A percentile compares a stretch with the other conserved stretches of the same genome.
Evolutionary conservation across 208 protist species (phyloP).

Genomic region (Novymonas esmeraldas): DNA sequence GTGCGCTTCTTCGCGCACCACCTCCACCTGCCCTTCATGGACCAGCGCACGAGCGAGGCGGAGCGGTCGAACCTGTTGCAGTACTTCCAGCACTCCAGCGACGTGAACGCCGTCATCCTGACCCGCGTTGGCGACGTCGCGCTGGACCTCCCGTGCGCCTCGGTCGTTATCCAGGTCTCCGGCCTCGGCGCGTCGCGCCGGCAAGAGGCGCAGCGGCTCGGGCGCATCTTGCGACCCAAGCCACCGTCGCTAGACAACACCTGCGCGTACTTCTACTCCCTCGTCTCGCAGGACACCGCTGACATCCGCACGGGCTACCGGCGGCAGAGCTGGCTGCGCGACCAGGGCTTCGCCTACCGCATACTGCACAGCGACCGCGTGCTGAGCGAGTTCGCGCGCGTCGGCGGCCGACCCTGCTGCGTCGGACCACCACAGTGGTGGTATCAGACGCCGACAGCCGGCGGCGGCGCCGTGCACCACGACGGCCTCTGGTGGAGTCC

Average conservation of each 20-base stretch:
- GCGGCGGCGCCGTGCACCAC: conserved; percentile 7
- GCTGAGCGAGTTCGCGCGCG: conserved; percentile 42
- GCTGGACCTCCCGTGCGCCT: conserved; percentile 98
- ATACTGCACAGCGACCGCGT: conserved; percentile 68
- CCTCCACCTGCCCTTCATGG: conserved; percentile 89
- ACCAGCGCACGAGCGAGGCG: conserved; percentile 74
- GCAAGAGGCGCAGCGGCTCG: conserved; percentile 98
- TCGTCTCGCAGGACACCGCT: conserved; percentile 97
- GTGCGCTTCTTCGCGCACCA: conserved; percentile 85
- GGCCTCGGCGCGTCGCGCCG: conserved; percentile 95
- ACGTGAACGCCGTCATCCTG: conserved; percentile 97
- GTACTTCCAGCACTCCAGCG: conserved; percentile 80
- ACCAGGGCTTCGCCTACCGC: conserved; percentile 94
- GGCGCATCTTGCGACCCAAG: conserved; percentile 96
- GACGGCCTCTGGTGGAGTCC: conserved; percentile 53
- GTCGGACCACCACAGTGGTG: conserved; percentile 85
- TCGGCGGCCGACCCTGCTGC: conserved; percentile 71
- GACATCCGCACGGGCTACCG: conserved; percentile 97
- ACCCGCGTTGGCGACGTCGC: conserved; percentile 97
- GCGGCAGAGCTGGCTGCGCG: conserved; percentile 98
- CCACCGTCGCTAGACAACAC: conserved; percentile 93
- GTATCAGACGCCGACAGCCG: conserved; percentile 47
- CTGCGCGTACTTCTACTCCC: conserved; percentile 99
- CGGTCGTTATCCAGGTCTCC: conserved; percentile 99
- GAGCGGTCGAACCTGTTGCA: conserved; percentile 85